Percentiles rank a stretch among this genome's conserved stretches.
Evolutionary conservation across 176 grass and related monocot genomes (phyloP).

Genomic region (Rhynchospora breviuscula): DNA sequence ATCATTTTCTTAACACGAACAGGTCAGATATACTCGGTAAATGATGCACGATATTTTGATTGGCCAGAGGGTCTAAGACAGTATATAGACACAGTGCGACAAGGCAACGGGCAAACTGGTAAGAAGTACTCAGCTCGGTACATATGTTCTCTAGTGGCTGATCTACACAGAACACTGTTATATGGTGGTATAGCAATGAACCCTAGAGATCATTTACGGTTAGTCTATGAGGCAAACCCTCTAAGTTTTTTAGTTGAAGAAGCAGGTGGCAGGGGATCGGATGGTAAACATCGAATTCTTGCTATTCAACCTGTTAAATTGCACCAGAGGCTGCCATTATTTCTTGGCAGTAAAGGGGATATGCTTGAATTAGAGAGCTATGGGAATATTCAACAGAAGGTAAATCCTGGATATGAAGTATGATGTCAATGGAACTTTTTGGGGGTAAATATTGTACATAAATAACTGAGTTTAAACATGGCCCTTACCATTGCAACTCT

Average conservation of each 20-base stretch:
- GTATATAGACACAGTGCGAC: slow-evolving; percentile 87
- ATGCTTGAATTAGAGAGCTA: slow-evolving; percentile 94
- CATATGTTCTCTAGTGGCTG: slow-evolving; percentile 82
- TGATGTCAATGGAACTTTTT: slow-evolving; percentile 29
- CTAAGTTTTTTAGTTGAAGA: slow-evolving; percentile 87
- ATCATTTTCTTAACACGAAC: slow-evolving; percentile 22
- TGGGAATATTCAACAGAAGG: slow-evolving; percentile 74
- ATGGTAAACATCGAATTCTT: slow-evolving; percentile 71
- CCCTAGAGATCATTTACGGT: slow-evolving; percentile 82
- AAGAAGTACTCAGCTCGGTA: slow-evolving; percentile 97
- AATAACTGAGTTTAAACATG: background rate
- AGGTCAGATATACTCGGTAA: slow-evolving; percentile 97
- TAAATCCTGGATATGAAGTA: slow-evolving; percentile 90
- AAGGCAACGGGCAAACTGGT: slow-evolving; percentile 77
- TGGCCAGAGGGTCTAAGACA: slow-evolving; percentile 81
- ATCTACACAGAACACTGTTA: slow-evolving; percentile 75
- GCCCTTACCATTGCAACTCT: background rate
- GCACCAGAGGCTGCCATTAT: slow-evolving; percentile 84
- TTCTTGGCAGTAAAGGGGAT: slow-evolving; percentile 80
- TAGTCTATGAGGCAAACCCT: slow-evolving; percentile 87
- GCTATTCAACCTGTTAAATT: slow-evolving; percentile 80
- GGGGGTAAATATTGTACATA: background rate
- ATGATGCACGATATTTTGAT: slow-evolving; percentile 87
- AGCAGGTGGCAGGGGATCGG: slow-evolving; percentile 75
- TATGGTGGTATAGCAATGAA: slow-evolving; percentile 95